Conservation (phyloP, 129 eudicot species). For the Flaveria trinervia region DNA sequence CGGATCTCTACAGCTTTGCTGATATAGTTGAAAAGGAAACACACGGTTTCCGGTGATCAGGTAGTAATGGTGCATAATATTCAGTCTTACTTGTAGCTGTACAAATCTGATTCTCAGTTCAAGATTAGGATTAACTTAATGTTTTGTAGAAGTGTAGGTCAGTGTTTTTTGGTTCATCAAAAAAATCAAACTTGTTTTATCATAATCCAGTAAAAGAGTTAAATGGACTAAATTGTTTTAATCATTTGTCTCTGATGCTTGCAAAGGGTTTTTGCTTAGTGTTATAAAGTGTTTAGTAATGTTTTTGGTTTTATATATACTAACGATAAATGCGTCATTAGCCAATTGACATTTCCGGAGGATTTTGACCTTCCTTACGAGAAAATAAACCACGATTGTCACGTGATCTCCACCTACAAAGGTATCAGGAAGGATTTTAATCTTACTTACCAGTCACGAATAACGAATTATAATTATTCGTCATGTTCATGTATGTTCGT, state of each 20-base stretch:
- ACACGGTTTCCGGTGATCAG: conserved; percentile 7
- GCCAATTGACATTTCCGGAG: too few species aligned
- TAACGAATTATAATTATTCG: too few species aligned
- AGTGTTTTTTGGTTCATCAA: background rate
- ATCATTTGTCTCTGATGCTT: background rate
- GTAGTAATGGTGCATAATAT: conserved; percentile 20
- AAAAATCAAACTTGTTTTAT: background rate
- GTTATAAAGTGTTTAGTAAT: too few species aligned
- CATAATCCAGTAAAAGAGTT: background rate
- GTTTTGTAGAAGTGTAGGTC: background rate
- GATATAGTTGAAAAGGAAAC: conserved; percentile 46
- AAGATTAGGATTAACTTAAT: conserved; percentile 2
- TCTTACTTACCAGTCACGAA: too few species aligned
- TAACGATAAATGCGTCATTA: too few species aligned
- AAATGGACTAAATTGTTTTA: background rate
- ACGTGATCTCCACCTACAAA: too few species aligned
- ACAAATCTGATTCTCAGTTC: background rate
- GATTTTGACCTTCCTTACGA: too few species aligned
- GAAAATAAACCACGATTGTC: too few species aligned
- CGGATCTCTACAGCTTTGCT: conserved; percentile 60
- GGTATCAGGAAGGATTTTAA: too few species aligned
- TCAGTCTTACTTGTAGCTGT: conserved; percentile 35
- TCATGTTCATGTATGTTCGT: too few species aligned
- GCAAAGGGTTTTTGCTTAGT: background rate
- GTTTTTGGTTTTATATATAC: too few species aligned